Conservation (phyloP, 257 asterid genomes). For the Ophiorrhiza pumila region DNA sequence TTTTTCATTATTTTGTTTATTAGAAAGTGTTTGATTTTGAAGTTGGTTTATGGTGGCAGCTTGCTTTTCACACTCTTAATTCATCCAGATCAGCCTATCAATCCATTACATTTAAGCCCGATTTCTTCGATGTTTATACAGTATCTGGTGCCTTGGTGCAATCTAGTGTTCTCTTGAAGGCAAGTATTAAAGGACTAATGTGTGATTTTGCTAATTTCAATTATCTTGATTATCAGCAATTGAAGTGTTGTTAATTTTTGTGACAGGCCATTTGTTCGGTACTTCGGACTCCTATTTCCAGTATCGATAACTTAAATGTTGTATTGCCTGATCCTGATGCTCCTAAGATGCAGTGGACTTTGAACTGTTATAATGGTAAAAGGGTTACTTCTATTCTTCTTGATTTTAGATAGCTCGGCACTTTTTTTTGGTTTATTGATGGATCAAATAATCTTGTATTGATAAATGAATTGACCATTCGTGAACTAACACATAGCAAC, state of each 20-base stretch:
- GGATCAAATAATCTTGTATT: too few relatives aligned
- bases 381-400: constrained; percentile 12
- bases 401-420: background rate
- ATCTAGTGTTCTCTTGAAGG: constrained; percentile 89
- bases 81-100: constrained; percentile 90
- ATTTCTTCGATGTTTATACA: constrained; percentile 67
- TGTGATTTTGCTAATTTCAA: constrained; percentile 2
- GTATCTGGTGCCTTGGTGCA: constrained; percentile 55
- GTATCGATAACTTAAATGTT: constrained; percentile 61
- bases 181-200: constrained; percentile 13
- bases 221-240: constrained; percentile 3
- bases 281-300: constrained; percentile 77
- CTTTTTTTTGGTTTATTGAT: background rate
- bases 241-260: constrained; percentile 7
- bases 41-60: constrained; percentile 41
- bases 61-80: constrained; percentile 68
- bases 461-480: background rate
- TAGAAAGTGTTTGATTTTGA: background rate
- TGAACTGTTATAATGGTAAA: constrained; percentile 75
- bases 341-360: constrained; percentile 85
- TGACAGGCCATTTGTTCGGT: constrained; percentile 82
- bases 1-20: background rate
- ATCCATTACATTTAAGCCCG: constrained; percentile 69
- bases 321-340: constrained; percentile 68
- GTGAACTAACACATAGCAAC: background rate